Evolutionary conservation across 2,329 filamentous ascomycete species (phyloP).

Genomic region (Fusarium tuaranense): DNA sequence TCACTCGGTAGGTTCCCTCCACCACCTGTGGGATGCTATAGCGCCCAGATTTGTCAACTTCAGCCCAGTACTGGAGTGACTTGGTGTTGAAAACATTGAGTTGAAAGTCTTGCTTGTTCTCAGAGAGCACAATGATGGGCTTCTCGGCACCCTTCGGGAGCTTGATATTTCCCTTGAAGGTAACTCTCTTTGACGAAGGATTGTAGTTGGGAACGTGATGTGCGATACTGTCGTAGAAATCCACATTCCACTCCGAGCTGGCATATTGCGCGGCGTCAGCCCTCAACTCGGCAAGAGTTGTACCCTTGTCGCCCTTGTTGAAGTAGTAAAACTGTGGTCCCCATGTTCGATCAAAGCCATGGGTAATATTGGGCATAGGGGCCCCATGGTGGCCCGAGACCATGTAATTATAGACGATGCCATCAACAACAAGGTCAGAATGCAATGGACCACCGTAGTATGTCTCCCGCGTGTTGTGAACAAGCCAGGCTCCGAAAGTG

Average conservation of each 20-base stretch:
- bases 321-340: constrained; percentile 73
- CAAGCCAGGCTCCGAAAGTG: constrained; percentile 69
- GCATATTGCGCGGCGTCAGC: constrained; percentile 30
- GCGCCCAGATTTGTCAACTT: constrained; percentile 57
- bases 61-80: constrained; percentile 71
- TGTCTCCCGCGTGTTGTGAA: constrained; percentile 71
- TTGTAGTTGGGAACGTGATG: constrained; percentile 24
- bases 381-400: constrained; percentile 71
- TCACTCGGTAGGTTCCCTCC: constrained; percentile 30
- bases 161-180: constrained; percentile 26
- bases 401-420: constrained; percentile 73
- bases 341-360: constrained; percentile 73
- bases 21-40: constrained; percentile 32
- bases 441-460: constrained; percentile 71
- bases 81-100: constrained; percentile 59
- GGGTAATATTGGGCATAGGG: constrained; percentile 70
- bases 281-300: constrained; percentile 10
- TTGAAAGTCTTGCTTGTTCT: constrained; percentile 44
- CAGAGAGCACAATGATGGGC: constrained; percentile 64
- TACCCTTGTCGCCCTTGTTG: constrained; percentile 53
- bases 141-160: constrained; percentile 23
- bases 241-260: constrained; percentile 25
- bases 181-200: constrained; percentile 15
- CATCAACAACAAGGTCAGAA: constrained; percentile 71
- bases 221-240: constrained; percentile 36